Conservation (phyloP, 192 early-diverging fungal genomes). For the Coemansia sp. region DNA sequence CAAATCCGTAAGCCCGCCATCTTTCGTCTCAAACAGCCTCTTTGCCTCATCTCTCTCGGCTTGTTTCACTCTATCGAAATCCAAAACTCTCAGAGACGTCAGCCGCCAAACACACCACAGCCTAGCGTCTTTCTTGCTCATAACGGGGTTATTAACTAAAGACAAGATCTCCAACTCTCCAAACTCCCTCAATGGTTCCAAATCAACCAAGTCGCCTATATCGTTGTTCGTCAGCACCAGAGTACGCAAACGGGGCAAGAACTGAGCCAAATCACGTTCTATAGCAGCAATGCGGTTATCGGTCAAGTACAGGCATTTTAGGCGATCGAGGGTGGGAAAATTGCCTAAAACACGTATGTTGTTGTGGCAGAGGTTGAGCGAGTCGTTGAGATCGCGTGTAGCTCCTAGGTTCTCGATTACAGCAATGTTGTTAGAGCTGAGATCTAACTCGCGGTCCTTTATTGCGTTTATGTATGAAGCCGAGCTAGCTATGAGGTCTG, state of each 20-base stretch:
- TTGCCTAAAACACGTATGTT: conserved; percentile 83
- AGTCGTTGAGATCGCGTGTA: conserved; percentile 93
- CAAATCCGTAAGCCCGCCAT: conserved; percentile 68
- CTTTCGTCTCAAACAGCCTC: conserved; percentile 71
- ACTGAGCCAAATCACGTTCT: conserved; percentile 65
- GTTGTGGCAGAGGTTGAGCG: conserved; percentile 93
- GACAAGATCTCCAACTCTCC: conserved; percentile 63
- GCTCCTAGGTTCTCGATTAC: conserved; percentile 94
- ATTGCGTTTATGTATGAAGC: conserved; percentile 82
- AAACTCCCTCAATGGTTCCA: conserved; percentile 71
- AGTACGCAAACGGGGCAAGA: conserved; percentile 76
- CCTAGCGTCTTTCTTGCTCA: conserved; percentile 81
- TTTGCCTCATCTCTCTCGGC: conserved; percentile 81
- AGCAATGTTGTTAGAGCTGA: conserved; percentile 87
- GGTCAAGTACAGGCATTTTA: conserved; percentile 75
- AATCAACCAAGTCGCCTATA: conserved; percentile 81
- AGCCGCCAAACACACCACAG: conserved; percentile 83
- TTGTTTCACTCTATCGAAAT: conserved; percentile 81
- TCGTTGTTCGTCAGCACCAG: conserved; percentile 90
- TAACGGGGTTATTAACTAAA: conserved; percentile 91
- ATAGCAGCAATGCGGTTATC: conserved; percentile 92
- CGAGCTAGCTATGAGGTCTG: conserved; percentile 70
- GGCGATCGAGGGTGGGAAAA: conserved; percentile 82
- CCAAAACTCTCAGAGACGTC: conserved; percentile 74
- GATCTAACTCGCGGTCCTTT: conserved; percentile 87